Evolutionary conservation across 768 basidiomycete species (phyloP), one percentile per base, ranked within the genome.

Genomic region (Suillus bovinus): DNA sequence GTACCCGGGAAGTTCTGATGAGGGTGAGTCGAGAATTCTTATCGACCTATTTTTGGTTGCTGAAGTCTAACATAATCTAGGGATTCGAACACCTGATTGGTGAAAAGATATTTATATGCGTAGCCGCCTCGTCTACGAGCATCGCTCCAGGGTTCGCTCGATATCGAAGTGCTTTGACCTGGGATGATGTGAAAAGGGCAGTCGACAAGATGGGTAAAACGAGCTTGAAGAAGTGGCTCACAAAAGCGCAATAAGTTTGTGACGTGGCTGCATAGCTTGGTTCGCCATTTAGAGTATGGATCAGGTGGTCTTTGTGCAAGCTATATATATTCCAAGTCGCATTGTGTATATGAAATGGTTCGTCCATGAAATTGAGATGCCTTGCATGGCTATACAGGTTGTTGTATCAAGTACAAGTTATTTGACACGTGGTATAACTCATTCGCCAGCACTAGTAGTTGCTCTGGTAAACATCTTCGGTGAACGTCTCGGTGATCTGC

Each of bases 141-240:
- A 72, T 85, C 11, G 80, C 84, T 7, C 86, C 84, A 61, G 89
- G 89, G 66, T 98, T 94, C 68, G 76, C 86, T 44, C 89, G 87
- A 65, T 89, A 94, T 71, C 82, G 89, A 27, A 92, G 86, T 67
- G 74, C 80, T 2, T 78, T 90, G 2, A 84, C 84, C 33, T 81
- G 87, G 61, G 81, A 82, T 16, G 87, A 88, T 24, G 80, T 96
- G 41, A 89, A 84, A 76, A 83, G 77, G 64, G 85, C 86, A 6
- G 81, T 93, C 29, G 87, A 89, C 52, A 83, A 76, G 67, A 79
- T 80, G 50, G 87, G 87, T 2, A 88, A 91, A 67, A 84, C 86
- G 13, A 89, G 82, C 66, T 74, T 94, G 60, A 90, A 84, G 71
- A 91, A 90, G 71, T 94, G 93, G 93, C 77, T 93, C 59, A 84